Percentiles rank a stretch among this genome's conserved stretches.
These are phyloP conservation scores for Aspergillus amoenus DNA, from an alignment of 2,329 filamentous ascomycete species.

Conservation along the genomic window DNA sequence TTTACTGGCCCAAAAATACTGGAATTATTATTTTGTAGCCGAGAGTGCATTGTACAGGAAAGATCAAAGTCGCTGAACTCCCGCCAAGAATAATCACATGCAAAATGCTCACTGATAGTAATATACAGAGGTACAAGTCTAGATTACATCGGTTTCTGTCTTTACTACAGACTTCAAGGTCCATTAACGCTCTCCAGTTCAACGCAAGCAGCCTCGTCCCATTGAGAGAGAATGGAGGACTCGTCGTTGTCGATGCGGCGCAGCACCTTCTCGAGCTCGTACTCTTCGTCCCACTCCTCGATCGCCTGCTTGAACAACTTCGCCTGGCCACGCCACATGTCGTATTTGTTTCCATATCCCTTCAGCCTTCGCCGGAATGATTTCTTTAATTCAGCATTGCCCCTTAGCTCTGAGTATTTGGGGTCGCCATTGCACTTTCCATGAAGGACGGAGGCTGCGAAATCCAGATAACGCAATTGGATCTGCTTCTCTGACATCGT, in stretches of 20 bases:
- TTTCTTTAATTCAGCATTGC: conserved; percentile 13
- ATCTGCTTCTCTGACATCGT: background rate
- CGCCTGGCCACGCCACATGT: background rate
- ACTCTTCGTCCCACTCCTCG: conserved; percentile 30
- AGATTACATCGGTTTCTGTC: background rate
- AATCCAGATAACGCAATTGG: conserved; percentile 22
- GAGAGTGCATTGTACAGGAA: background rate
- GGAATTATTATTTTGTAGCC: background rate
- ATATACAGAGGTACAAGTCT: conserved; percentile 4
- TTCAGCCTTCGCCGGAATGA: conserved; percentile 12
- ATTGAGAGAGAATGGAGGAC: conserved; percentile 15
- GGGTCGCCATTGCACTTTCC: conserved; percentile 24
- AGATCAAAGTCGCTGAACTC: background rate
- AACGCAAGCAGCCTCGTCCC: conserved; percentile 15
- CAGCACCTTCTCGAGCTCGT: conserved; percentile 26
- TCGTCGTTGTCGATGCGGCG: conserved; percentile 17
- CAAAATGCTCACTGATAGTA: background rate
- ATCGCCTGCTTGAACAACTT: conserved; percentile 6
- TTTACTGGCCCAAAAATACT: background rate
- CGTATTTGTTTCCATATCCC: background rate
- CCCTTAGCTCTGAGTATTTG: conserved; percentile 14
- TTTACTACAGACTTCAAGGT: background rate
- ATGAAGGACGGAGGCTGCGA: conserved; percentile 21
- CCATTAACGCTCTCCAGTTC: background rate
- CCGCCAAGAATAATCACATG: conserved; percentile 8